Evolutionary conservation across 495 filamentous ascomycete genomes (phyloP), one percentile per base, ranked within the genome.

Genomic region (Lasiosphaeria ovina): DNA sequence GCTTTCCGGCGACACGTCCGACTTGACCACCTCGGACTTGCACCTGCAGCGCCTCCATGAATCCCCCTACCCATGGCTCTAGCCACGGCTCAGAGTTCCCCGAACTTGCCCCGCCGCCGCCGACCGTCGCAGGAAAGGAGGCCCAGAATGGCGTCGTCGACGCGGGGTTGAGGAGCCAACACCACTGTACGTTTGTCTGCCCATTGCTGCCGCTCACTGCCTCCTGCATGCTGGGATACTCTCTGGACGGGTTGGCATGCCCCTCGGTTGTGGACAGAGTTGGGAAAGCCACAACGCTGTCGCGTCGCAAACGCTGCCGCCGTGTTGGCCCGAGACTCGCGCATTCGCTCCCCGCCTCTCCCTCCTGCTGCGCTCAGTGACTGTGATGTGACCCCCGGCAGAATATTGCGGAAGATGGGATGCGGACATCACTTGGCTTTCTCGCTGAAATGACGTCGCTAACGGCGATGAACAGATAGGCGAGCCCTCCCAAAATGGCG

Each of bases 401-500:
- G 44, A n/a, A 14, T 47, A n/a, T 5, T n/a, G 16, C 11, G 44
- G 16, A 4, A 47, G 16, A 24, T 24, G 24, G 24, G 24, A 24
- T 24, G 24, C 24, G 24, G 24, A 47, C 6, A 14, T 4, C 12
- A 47, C 44, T n/a, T 47, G 16, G 7, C 44, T 42, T 14, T 42
- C 8, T 14, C 7, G 38, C 12, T 14, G 44, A 47, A 47, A n/a
- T n/a, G 12, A 14, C 16, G 44, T 47, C 44, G 32, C 49, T 51
- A 24, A 51, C 49, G 49, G 49, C 8, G 32, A 35, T 17, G 49
- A 40, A 45, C 64, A 97, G 93, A 98, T 76, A 91, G 88, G 60
- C 83, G 83, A 70, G 84, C 84, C 61, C 83, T 98, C 31, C 92
- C 94, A 47, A 73, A 78, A 84, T 98, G 94, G 94, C 88, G 93